Evolutionary conservation across 257 asterid genomes (phyloP).

Genomic region (Solanum virginianum): DNA sequence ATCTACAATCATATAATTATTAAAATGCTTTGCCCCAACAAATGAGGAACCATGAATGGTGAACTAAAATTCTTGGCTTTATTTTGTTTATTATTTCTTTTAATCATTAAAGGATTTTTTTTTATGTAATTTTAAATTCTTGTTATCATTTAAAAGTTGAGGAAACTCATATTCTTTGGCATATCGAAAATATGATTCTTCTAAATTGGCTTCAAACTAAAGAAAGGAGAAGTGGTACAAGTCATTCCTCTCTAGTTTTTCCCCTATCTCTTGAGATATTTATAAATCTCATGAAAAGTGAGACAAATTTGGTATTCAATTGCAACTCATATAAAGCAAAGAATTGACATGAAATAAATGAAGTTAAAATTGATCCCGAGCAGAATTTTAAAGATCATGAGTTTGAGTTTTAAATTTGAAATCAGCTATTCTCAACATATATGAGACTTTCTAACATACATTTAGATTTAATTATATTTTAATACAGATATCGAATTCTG

Average conservation of each 20-base stretch:
- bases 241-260: background rate
- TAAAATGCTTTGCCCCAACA: background rate
- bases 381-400: too few relatives aligned
- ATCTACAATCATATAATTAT: background rate
- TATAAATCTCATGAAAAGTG: background rate
- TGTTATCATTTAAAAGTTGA: background rate
- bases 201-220: background rate
- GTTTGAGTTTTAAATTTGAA: background rate
- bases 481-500: background rate
- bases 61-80: background rate
- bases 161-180: background rate
- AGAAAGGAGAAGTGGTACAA: background rate
- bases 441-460: accelerated
- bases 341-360: background rate
- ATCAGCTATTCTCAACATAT: background rate
- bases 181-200: background rate
- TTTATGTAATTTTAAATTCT: background rate
- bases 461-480: background rate
- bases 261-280: background rate
- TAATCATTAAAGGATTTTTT: background rate
- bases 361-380: background rate
- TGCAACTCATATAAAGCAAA: background rate
- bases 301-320: background rate
- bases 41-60: background rate
- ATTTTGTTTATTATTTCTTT: background rate